These are phyloP conservation scores for Lactarius sanguifluus DNA, from an alignment of 768 basidiomycete species.

Conservation along the genomic window DNA sequence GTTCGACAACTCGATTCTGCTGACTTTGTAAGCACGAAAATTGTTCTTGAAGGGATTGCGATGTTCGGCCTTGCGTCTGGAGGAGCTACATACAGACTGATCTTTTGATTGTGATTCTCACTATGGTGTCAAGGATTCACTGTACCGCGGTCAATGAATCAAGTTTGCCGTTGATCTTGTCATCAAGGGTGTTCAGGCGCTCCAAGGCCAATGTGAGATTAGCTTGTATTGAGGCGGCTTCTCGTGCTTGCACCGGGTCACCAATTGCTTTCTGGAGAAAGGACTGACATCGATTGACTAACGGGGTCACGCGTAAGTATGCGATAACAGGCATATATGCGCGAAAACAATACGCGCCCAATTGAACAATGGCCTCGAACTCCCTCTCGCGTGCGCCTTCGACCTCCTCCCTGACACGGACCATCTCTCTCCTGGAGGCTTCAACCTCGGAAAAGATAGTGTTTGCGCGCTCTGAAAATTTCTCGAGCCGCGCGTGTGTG, in stretches of 20 bases:
- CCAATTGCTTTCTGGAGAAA: conserved; percentile 61
- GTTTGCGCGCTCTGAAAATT: conserved; percentile 58
- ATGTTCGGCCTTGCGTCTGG: conserved; percentile 17
- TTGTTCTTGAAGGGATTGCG: conserved; percentile 26
- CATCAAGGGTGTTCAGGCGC: conserved; percentile 32
- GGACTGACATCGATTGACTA: conserved; percentile 64
- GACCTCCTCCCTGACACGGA: conserved; percentile 54
- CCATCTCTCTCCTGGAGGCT: conserved; percentile 53
- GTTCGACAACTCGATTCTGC: conserved; percentile 53
- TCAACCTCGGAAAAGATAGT: conserved; percentile 52
- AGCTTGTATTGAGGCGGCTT: conserved; percentile 27
- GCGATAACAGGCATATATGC: conserved; percentile 30
- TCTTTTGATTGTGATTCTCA: neutral
- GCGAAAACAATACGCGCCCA: conserved; percentile 44
- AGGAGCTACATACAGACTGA: conserved; percentile 14
- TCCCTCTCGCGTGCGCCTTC: conserved; percentile 59
- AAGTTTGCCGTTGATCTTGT: conserved; percentile 30
- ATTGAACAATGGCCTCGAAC: conserved; percentile 52
- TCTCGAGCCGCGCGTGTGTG: conserved; percentile 69
- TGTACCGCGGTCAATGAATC: conserved; percentile 24
- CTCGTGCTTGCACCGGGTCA: conserved; percentile 49
- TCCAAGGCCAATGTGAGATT: conserved; percentile 24
- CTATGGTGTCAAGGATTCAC: conserved; percentile 3
- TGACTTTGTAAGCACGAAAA: conserved; percentile 45
- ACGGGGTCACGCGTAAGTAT: conserved; percentile 13